Conservation (phyloP, 441 rosid species). For the Adansonia rubrostipa region DNA sequence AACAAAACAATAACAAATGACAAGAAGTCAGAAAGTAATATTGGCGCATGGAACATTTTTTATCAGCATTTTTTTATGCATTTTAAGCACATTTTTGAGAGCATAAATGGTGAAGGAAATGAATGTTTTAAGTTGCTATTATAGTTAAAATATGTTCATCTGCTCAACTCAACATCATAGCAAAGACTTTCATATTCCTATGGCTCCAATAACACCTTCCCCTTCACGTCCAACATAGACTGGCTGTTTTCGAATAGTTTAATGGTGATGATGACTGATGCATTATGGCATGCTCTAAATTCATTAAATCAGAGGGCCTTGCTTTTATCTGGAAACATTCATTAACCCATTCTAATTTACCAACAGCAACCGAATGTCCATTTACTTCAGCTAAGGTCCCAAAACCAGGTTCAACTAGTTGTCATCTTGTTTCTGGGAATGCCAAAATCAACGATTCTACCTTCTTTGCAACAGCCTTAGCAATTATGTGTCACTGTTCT, state of each 20-base stretch:
- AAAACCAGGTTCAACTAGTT: slow-evolving; percentile 87
- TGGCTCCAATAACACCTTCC: slow-evolving; percentile 89
- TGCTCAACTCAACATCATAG: slow-evolving; percentile 71
- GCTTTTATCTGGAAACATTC: slow-evolving; percentile 62
- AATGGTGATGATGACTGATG: slow-evolving; percentile 51
- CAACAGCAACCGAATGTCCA: slow-evolving; percentile 85
- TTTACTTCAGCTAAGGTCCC: slow-evolving; percentile 94
- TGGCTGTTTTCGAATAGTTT: slow-evolving; percentile 68
- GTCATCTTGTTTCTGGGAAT: slow-evolving; percentile 82
- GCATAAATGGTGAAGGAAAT: background rate
- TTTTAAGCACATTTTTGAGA: too few species aligned
- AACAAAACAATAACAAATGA: slow-evolving; percentile 20
- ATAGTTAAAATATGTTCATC: slow-evolving; percentile 44
- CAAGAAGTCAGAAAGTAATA: slow-evolving; percentile 15
- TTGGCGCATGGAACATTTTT: slow-evolving; percentile 8
- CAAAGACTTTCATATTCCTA: slow-evolving; percentile 78
- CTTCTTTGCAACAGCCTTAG: slow-evolving; percentile 73
- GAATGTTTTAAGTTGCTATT: too few species aligned
- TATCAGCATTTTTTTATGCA: background rate
- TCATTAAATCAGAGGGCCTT: slow-evolving; percentile 45
- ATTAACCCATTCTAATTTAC: slow-evolving; percentile 81
- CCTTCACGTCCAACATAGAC: slow-evolving; percentile 90
- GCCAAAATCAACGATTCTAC: slow-evolving; percentile 64
- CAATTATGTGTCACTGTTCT: slow-evolving; percentile 83
- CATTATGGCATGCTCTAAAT: slow-evolving; percentile 53